Conservation (phyloP, 352 stramenopile species). For the Phytophthora pini region DNA sequence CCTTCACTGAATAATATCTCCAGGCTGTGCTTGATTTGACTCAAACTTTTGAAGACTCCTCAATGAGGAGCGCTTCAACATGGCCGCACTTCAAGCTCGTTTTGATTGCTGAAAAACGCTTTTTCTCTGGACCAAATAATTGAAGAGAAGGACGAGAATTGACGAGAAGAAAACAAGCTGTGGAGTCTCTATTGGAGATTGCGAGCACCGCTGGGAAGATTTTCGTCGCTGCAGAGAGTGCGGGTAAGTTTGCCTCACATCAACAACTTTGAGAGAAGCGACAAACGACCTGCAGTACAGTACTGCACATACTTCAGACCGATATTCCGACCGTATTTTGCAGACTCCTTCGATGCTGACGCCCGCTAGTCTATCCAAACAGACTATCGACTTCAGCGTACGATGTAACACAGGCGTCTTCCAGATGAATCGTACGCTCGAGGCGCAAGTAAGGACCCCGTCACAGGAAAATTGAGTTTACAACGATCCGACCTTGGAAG, state of each 20-base stretch:
- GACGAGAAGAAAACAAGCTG: conserved; percentile 5
- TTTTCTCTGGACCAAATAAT: too few species aligned
- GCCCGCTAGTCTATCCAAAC: conserved; percentile 15
- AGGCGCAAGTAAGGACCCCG: conserved; percentile 9
- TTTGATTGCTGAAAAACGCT: conserved; percentile 6
- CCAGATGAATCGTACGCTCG: conserved; percentile 7
- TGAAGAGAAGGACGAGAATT: neutral
- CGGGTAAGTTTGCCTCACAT: neutral
- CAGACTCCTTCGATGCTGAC: neutral
- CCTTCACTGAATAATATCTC: conserved; percentile 4
- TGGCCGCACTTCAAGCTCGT: conserved; percentile 6
- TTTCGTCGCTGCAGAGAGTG: neutral
- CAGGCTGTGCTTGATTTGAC: neutral
- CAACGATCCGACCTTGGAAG: conserved; percentile 5
- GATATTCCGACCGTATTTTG: neutral
- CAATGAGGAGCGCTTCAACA: conserved; percentile 4
- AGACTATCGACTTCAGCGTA: conserved; percentile 4
- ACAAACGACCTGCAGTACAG: neutral
- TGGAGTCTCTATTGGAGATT: neutral
- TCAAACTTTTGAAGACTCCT: neutral
- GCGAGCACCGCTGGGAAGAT: conserved; percentile 1
- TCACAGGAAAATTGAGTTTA: conserved; percentile 15
- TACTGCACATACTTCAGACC: neutral
- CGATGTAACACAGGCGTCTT: conserved; percentile 8
- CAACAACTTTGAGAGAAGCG: too few species aligned